Conservation (phyloP, 2,329 filamentous ascomycete genomes). For the Boeremia lycopersici region DNA sequence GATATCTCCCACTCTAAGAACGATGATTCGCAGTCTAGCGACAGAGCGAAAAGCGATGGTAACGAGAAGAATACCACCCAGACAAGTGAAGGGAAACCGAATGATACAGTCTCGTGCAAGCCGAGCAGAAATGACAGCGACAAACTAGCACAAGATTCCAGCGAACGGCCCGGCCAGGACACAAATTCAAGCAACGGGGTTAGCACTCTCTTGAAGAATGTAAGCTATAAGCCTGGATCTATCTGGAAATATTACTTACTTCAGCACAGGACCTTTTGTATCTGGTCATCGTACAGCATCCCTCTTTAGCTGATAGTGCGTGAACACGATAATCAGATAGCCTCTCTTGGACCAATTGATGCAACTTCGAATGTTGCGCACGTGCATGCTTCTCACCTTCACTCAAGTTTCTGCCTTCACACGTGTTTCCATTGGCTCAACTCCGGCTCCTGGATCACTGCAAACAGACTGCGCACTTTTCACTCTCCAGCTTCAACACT, state of each 20-base stretch:
- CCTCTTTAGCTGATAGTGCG: not conserved
- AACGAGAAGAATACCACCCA: not conserved
- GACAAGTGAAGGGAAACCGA: not conserved
- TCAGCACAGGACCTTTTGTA: not conserved
- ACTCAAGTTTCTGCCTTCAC: too few relatives aligned
- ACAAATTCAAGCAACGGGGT: not conserved
- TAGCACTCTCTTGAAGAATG: not conserved
- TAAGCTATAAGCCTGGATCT: not conserved
- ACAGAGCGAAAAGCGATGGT: not conserved
- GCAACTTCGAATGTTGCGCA: too few relatives aligned
- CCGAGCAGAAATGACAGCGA: not conserved
- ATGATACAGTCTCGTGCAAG: not conserved
- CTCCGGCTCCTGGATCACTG: not conserved
- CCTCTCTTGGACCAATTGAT: too few relatives aligned
- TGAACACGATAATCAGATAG: too few relatives aligned
- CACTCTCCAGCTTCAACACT: not conserved
- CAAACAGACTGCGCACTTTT: not conserved
- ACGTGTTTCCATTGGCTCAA: too few relatives aligned
- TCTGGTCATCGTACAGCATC: conserved; percentile 3
- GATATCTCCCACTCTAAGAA: not conserved
- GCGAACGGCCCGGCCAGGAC: not conserved
- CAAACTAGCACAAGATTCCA: not conserved
- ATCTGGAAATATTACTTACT: not conserved
- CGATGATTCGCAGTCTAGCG: not conserved
- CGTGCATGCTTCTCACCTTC: too few relatives aligned